Evolutionary conservation across 768 basidiomycete species (phyloP).

Genomic region (Lactarius hatsudake): DNA sequence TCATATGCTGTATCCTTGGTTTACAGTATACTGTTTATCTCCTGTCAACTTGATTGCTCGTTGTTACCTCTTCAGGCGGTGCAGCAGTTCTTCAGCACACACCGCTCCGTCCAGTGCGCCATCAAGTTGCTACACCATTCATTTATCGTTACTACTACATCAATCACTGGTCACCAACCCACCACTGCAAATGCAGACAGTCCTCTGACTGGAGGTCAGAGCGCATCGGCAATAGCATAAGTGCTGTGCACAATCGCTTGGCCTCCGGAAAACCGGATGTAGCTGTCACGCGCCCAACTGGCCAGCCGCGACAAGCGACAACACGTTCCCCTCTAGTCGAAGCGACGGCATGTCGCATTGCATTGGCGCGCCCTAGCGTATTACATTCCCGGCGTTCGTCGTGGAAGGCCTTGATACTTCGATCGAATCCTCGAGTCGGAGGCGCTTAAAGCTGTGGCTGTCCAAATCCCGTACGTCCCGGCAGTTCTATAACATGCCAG

Average conservation of each 20-base stretch:
- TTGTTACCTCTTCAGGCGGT: neutral
- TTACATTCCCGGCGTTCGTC: neutral
- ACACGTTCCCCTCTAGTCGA: neutral
- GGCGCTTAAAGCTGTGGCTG: neutral
- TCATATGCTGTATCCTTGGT: neutral
- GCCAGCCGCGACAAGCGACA: neutral
- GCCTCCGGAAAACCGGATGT: neutral
- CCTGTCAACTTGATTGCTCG: neutral
- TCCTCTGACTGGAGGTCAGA: neutral
- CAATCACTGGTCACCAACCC: neutral
- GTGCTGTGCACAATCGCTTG: neutral
- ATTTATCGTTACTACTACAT: neutral
- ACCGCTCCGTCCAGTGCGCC: neutral
- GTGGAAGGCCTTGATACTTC: neutral
- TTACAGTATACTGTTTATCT: neutral
- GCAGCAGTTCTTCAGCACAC: neutral
- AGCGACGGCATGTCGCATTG: neutral
- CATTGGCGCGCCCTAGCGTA: neutral
- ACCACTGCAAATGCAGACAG: neutral
- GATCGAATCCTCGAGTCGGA: neutral
- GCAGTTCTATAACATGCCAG: neutral
- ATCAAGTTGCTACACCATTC: neutral
- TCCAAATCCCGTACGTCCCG: neutral
- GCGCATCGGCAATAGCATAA: neutral
- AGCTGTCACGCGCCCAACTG: neutral